Evolutionary conservation across 2,329 filamentous ascomycete species (phyloP), one percentile per base, ranked within the genome.

Genomic region (Diaporthe citri): DNA sequence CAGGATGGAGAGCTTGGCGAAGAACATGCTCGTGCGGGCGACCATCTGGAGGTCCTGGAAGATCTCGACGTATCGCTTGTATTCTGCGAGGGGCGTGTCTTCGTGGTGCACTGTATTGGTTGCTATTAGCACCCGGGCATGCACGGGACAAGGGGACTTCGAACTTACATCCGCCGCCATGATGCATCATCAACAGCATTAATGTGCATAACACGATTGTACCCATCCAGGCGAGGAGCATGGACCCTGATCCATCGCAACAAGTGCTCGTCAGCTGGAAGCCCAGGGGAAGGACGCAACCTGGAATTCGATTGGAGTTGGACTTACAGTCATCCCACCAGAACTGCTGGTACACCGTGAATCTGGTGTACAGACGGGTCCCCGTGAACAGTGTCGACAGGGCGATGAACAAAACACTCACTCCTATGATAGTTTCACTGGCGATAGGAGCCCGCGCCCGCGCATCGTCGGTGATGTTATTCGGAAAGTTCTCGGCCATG

Each of bases 321-420:
- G 17, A 74, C 79, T 77, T 71, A 80, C 79, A 80, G 43, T 80
- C 79, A 69, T 80, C 79, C 79, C 78, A 80, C 79, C 79, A 80
- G 20, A 79, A 69, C 39, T 78, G 78, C 22, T 79, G 75, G 59
- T 80, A 77, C 5, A 80, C 74, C 20, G 76, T 73, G 51, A 75
- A 77, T 39, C 79, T 75, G 7, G 77, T 78, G 41, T 76, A 78
- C 17, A 80, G 70, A 8, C 79, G 72, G 4, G 76, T 73, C 34
- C 74, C 51, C 0, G 79, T 80, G 60, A 60, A 72, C 1, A 60
- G 9, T 5, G 70, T 72, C 56, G 55, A 31, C 22, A 72, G 41
- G 2, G 20, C 13, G n/a, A 72, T 46, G n/a, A 28, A 72, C 28
- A 72, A 15, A 7, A 52, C 46, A n/a, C 70, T 57, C 17, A 41